Evolutionary conservation across 108 stramenopile species (phyloP), one percentile per base, ranked within the genome.

Genomic region (Cyclotella kingstonii): DNA sequence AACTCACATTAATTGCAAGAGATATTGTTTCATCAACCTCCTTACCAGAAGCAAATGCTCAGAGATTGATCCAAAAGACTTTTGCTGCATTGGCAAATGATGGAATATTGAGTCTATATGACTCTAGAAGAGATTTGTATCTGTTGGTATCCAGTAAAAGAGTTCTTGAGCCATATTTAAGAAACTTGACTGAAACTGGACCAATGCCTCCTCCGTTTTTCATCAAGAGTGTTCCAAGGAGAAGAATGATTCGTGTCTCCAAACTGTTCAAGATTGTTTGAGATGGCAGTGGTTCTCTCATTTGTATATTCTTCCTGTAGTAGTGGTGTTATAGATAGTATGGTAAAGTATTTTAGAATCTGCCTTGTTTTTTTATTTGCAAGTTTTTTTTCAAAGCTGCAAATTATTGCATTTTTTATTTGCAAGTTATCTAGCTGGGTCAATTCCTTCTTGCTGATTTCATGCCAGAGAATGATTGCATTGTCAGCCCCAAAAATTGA

Each of bases 21-120:
- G 43, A 73, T 30, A 25, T 54, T 7, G 63, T 72, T 4, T 38
- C 76, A 27, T 19, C 42, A 26, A 62, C 68, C 33, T 50, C 36
- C 14, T 19, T 53, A 10, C 63, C 68, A 30, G 67, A 73, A 23
- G 58, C 44, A 19, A 76, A 50, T 66, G 38, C 61, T 17, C 51
- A 53, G 47, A 42, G 72, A 53, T 54, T 79, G 41, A 17, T 62
- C 29, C 49, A 52, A 50, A 81, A 63, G 15, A 86, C 85, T 5
- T 80, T 90, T 60, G 22, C 53, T 4, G 82, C 82, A 11, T 63
- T 90, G 64, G 68, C 80, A 4, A 72, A 74, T 8, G 89, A 90
- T 59, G 85, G 85, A 8, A 65, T 90, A 33, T 28, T 90, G 11
- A 67, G 73, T 54, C 64, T 86, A 30, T 59, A 61, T 26, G 80